A percentile compares a stretch with the other conserved stretches of the same genome.
phyloP scores from a whole-genome alignment of 2,329 filamentous ascomycete genomes.

The Stemphylium lycopersici region DNA sequence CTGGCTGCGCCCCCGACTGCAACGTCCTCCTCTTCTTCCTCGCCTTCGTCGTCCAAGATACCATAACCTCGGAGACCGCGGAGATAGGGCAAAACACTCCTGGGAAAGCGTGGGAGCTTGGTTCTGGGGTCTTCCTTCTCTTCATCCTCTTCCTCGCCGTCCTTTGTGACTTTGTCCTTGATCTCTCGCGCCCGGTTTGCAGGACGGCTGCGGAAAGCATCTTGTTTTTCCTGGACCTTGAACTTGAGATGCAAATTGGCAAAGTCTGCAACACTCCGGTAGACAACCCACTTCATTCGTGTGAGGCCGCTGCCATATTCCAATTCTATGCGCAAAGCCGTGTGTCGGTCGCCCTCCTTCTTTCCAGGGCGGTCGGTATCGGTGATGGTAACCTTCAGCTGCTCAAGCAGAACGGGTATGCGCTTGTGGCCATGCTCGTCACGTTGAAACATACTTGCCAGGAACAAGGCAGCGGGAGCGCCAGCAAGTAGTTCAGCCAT shows the following conservation, averaged over 20 bases:
- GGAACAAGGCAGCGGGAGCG: constrained; percentile 88
- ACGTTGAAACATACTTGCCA: constrained; percentile 96
- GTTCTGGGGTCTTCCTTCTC: constrained; percentile 67
- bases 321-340: constrained; percentile 87
- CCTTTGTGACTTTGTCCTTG: constrained; percentile 25
- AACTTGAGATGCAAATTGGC: constrained; percentile 93
- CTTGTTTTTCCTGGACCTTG: constrained; percentile 82
- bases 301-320: constrained; percentile 96
- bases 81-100: constrained; percentile 87
- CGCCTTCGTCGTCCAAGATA: constrained; percentile 68
- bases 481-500: constrained; percentile 94
- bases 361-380: constrained; percentile 67
- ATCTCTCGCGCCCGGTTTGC: constrained; percentile 20
- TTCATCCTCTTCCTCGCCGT: constrained; percentile 46
- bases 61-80: constrained; percentile 75
- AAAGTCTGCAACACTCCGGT: constrained; percentile 86
- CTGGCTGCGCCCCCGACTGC: constrained; percentile 58
- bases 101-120: constrained; percentile 88
- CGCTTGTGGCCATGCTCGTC: constrained; percentile 95
- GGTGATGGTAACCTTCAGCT: constrained; percentile 85
- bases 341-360: constrained; percentile 66
- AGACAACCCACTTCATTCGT: constrained; percentile 94
- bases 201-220: constrained; percentile 74
- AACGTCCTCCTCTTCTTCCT: constrained; percentile 73
- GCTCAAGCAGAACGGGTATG: constrained; percentile 92